Base-by-base conservation (phyloP, 2,329 filamentous ascomycete genomes). In the Pseudohalonectria lignicola region DNA sequence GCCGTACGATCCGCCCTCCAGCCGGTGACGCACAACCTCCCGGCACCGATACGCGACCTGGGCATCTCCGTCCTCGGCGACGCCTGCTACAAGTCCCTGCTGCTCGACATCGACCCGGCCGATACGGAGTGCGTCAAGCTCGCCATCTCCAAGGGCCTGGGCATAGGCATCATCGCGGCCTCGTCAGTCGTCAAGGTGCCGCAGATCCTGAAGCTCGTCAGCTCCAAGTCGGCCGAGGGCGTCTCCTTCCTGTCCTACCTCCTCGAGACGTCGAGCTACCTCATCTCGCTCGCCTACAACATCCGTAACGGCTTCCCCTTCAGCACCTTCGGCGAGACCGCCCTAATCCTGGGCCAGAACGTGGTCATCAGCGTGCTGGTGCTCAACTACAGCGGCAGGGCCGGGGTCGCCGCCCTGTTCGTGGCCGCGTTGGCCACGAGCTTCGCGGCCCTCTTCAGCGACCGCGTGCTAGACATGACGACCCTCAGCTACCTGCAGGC, bases 301-400 rank as follows among this genome's bases (percentile, higher is more conserved):
- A 71, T 85, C 47, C 86, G 92, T 55, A 86, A 87, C 53, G 80
- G 79, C 18, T 95, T 94, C 50, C 90, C 92, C 3, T 95, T 98
- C 64, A 93, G 82, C 71, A 98, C 92, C 10, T 98, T 84, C 59
- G 92, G 92, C 59, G 92, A 98, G 73, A 90, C 86, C 20, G 87
- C 84, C 28, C 69, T 96, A 53, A 95, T 98, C 50, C 74, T 92
- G 36, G 79, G 81, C 42, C 92, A 98, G 67, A 94, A 98, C 61
- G 76, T 96, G 31, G 75, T 87, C 43, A 94, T 98, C 56, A 80
- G 82, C 5, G 76, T 87, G 36, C 62, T 96, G 50, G 87, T 98
- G 31, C 67, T 98, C 57, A 81, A 83, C 55, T 96, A 87, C 59
- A 79, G 76, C 42, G 82, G 83, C 9, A 74, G 76, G 48, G 65